Percentiles rank a stretch among this genome's conserved stretches.
These are phyloP conservation scores for Trichosporon inkin DNA, from an alignment of 1,284 basidiomycete species.

Conservation along the genomic window DNA sequence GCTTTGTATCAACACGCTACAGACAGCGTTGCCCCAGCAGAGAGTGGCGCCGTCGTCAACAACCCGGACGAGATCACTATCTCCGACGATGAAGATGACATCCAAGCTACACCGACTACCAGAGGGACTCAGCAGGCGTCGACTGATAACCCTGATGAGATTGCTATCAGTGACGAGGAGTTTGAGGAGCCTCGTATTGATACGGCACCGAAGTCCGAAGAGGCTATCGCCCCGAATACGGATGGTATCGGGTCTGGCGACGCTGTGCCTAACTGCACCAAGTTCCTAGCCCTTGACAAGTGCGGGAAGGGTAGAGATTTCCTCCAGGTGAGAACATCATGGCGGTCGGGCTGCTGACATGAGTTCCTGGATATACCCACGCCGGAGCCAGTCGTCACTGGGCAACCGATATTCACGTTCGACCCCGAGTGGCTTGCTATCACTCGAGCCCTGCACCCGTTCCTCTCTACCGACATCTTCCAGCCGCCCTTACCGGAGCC, in stretches of 20 bases:
- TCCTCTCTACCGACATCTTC: conserved; percentile 59
- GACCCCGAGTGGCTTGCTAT: conserved; percentile 94
- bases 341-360: neutral
- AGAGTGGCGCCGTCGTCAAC: conserved; percentile 9
- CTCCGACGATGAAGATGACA: conserved; percentile 57
- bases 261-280: neutral
- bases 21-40: conserved; percentile 13
- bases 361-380: conserved; percentile 67
- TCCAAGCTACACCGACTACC: conserved; percentile 8
- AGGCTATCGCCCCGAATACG: neutral
- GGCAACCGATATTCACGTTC: conserved; percentile 57
- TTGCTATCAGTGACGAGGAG: conserved; percentile 27
- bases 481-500: conserved; percentile 62
- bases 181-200: conserved; percentile 16
- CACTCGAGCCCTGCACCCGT: conserved; percentile 75
- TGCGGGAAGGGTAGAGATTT: conserved; percentile 77
- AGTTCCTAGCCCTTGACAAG: conserved; percentile 88
- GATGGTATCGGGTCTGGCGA: neutral
- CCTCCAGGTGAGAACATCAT: conserved; percentile 63
- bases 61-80: conserved; percentile 71
- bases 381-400: conserved; percentile 24
- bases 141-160: conserved; percentile 29
- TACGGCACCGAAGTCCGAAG: neutral
- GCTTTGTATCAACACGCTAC: conserved; percentile 57
- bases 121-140: neutral